Evolutionary conservation across 306 rosid species (phyloP).

Genomic region (Vigna unguiculata): DNA sequence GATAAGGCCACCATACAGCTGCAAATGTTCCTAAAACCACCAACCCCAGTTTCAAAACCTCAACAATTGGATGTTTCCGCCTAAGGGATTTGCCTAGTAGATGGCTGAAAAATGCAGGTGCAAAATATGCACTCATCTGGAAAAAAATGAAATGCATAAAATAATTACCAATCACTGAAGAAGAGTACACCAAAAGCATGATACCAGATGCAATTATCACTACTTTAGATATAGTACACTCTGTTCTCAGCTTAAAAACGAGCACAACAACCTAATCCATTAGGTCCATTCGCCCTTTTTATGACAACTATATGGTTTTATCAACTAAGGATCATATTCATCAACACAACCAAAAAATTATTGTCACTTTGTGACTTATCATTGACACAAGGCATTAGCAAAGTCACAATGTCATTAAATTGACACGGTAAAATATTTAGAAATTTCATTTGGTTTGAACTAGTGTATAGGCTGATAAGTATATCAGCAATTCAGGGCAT

Average conservation of each 20-base stretch:
- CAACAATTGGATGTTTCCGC: conserved; percentile 68
- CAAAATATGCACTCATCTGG: conserved; percentile 94
- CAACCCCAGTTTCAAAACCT: conserved; percentile 79
- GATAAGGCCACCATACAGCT: conserved; percentile 89
- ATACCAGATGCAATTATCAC: background rate
- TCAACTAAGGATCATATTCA: conserved; percentile 30
- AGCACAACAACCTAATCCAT: background rate
- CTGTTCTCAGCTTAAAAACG: conserved; percentile 15
- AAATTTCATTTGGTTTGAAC: conserved; percentile 20
- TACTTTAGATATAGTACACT: conserved; percentile 15
- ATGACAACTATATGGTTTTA: conserved; percentile 26
- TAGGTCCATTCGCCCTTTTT: conserved; percentile 1
- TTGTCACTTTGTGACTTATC: background rate
- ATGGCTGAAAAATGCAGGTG: conserved; percentile 94
- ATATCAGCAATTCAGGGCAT: background rate
- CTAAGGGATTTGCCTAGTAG: conserved; percentile 84
- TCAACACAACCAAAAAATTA: background rate
- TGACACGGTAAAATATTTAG: conserved; percentile 12
- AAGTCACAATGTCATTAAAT: conserved; percentile 22
- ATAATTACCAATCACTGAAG: conserved; percentile 25
- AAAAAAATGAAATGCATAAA: conserved; percentile 37
- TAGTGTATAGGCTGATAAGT: background rate
- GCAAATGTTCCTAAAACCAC: conserved; percentile 79
- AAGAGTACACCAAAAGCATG: background rate
- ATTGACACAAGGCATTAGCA: background rate